Base-by-base conservation (phyloP, 257 asterid genomes). In the Prunella vulgaris region DNA sequence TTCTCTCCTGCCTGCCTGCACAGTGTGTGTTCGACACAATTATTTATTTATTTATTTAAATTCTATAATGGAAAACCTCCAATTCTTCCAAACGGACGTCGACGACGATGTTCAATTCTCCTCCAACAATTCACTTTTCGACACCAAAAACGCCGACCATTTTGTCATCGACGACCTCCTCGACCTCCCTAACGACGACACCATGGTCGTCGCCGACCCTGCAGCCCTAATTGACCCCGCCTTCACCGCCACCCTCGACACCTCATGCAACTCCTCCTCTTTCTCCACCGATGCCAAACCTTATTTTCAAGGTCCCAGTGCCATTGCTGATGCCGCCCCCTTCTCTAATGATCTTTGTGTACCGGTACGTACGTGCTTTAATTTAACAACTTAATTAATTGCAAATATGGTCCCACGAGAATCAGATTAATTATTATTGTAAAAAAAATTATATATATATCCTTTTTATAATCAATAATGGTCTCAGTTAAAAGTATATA, bases 81-180 rank as follows among this genome's bases (percentile, higher is more conserved):
- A 85, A 72, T 81, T 83, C 83, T 81, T 28, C 82, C 84, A 88
- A 35, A 52, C 80, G 3, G 66, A 65, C 68, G 77, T 66, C 83
- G 77, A 35, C 61, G 77, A 35, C 60, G 42, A 65, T 35, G 24
- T 83, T 51, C 88, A 78, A 74, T 78, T 77, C 79, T 21, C 84
- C 10, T 18, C 75, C 0, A 88, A 82, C 2, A 79, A 79, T 24
- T 76, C 76, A 13, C 73, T 73, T 5, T 66, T 88, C 27, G 90
- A 90, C 56, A 51, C 74, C 0, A 84, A 85, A 71, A 66, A 66
- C 17, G 73, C 60, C 15, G 96, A 86, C 75, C 81, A 89, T 72
- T 92, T 92, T 73, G 7, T 79, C 78, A 68, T 92, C 32, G 98
- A 92, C 1, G 98, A 92, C 81, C 97, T 92, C 74, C 76, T 92